phyloP scores from a whole-genome alignment of 176 grass and related monocot species.

The Zoysia pacifica region DNA sequence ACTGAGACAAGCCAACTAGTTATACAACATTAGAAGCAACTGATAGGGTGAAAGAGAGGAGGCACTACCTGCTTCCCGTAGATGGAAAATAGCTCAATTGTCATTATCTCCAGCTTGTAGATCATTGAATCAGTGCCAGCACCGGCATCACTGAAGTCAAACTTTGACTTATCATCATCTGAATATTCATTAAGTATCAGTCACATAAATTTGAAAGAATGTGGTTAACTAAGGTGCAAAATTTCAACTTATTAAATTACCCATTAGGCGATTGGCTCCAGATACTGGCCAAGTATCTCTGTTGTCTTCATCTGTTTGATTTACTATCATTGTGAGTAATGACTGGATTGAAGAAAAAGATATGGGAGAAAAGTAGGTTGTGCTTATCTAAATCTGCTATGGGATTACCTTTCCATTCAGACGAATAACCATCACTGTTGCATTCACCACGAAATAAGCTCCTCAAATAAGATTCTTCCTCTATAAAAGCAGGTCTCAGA shows the following conservation, averaged over 20 bases:
- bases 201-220: slow-evolving; percentile 20
- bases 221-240: slow-evolving; percentile 20
- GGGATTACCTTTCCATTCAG: slow-evolving; percentile 68
- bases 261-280: slow-evolving; percentile 52
- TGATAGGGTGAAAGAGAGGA: slow-evolving; percentile 12
- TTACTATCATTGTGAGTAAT: slow-evolving; percentile 33
- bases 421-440: slow-evolving; percentile 46
- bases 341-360: slow-evolving; percentile 2
- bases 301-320: slow-evolving; percentile 53
- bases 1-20: slow-evolving; percentile 10
- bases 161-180: slow-evolving; percentile 67
- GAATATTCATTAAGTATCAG: slow-evolving; percentile 35
- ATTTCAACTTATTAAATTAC: slow-evolving; percentile 41
- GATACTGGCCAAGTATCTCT: slow-evolving; percentile 47
- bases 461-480: slow-evolving; percentile 88
- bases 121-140: slow-evolving; percentile 63
- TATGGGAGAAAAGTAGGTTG: slow-evolving; percentile 12
- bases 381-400: slow-evolving; percentile 13
- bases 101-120: slow-evolving; percentile 90
- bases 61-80: slow-evolving; percentile 76
- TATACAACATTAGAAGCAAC: slow-evolving; percentile 28
- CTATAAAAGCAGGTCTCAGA: slow-evolving; percentile 79
- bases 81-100: slow-evolving; percentile 78
- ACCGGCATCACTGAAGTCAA: slow-evolving; percentile 43
- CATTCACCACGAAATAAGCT: slow-evolving; percentile 58